Evolutionary conservation across 345 rosid species (phyloP).

Genomic region (Chamaenerion angustifolium): DNA sequence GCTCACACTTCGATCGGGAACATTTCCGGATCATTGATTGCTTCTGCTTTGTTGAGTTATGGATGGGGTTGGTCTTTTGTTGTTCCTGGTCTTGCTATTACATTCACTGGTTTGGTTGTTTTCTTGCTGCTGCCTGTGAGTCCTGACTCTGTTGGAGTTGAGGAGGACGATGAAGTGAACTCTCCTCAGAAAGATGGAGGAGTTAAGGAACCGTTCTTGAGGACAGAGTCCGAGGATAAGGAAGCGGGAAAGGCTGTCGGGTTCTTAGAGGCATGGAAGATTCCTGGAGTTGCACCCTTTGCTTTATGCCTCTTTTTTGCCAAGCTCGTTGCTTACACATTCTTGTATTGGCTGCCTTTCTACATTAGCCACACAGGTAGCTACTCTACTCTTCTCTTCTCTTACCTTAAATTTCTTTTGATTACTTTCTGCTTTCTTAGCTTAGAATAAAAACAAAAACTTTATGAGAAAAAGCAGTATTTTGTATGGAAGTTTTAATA

Average conservation of each 20-base stretch:
- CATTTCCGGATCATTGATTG: constrained; percentile 72
- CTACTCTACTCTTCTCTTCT: no score
- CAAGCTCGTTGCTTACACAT: constrained; percentile 86
- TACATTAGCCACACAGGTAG: constrained; percentile 86
- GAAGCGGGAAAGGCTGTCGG: constrained; percentile 53
- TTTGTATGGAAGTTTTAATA: no score
- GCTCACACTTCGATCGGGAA: constrained; percentile 91
- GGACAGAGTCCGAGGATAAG: constrained; percentile 17
- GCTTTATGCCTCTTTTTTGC: constrained; percentile 87
- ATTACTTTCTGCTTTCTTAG: background rate
- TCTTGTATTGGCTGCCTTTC: constrained; percentile 96
- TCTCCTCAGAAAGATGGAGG: constrained; percentile 29
- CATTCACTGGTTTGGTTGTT: constrained; percentile 39
- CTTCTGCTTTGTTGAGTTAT: constrained; percentile 50
- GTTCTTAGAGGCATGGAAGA: constrained; percentile 82
- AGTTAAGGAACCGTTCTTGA: constrained; percentile 31
- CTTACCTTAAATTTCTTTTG: background rate
- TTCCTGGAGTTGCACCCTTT: constrained; percentile 88
- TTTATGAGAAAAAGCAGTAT: background rate
- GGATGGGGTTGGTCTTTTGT: constrained; percentile 99
- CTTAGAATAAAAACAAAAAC: no score
- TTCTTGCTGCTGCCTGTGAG: constrained; percentile 59
- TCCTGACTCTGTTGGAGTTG: constrained; percentile 61
- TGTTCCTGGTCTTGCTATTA: constrained; percentile 57
- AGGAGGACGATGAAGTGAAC: constrained; percentile 24